Evolutionary conservation across 2,329 filamentous ascomycete species (phyloP), one percentile per base, ranked within the genome.

Genomic region (Pseudogymnoascus sp.): DNA sequence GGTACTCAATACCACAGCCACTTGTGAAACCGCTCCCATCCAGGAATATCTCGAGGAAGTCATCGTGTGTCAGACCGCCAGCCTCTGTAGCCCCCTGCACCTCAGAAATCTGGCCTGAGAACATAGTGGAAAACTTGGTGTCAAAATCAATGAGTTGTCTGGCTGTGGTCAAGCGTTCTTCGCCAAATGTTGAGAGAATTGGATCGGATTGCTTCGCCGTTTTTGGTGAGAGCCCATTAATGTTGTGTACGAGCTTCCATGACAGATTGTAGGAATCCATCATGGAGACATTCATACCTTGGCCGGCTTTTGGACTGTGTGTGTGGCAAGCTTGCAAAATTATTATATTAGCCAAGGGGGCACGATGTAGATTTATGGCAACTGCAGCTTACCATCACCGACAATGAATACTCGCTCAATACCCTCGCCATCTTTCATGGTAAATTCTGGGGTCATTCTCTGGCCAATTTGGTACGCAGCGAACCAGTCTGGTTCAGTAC

Each of bases 401-500:
- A 78, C 70, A 6, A 73, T 11, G 71, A 92, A 91, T 5, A 92
- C 77, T 2, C 71, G 62, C 6, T 68, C 62, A 5, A 63, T 31
- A 4, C 64, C 67, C 7, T 65, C 62, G 14, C 47, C 61, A 37
- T 70, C 66, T 14, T 65, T 62, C 14, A 64, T 66, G 2, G 67
- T 69, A 64, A 72, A 88, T 13, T 77, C 75, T 24, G 81, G 78
- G 0, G 84, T 84, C 24, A 87, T 77, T 19, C 84, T 79, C 71
- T 86, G 84, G 4, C 82, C 83, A 42, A 86, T 82, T 24, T 76
- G 75, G 65, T 85, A 85, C 2, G 81, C 80, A 2, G 81, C 82
- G 81, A 83, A 87, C 84, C 84, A 87, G 40, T 71, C 88, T 81
- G 76, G 91, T 86, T 11, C 87, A 33, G 86, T 84, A 19, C 85